These are phyloP conservation scores for Paramyrothecium sp. DNA, from an alignment of 2,329 filamentous ascomycete species.

Conservation along the genomic window DNA sequence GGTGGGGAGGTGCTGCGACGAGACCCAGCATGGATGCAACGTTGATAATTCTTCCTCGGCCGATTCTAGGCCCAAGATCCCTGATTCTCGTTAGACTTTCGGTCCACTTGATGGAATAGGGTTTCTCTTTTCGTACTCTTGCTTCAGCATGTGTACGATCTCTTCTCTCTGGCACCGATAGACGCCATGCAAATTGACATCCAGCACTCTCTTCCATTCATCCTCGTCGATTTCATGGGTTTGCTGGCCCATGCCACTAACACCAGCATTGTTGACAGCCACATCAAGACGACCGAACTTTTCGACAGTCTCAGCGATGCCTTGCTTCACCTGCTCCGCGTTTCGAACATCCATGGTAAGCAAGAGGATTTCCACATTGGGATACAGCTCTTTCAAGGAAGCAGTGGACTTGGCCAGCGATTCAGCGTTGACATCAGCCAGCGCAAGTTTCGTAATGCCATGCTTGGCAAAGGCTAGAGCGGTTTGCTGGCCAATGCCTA, in stretches of 20 bases:
- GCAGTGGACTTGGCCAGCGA: constrained; percentile 27
- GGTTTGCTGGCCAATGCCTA: constrained; percentile 48
- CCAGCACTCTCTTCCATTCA: constrained; percentile 49
- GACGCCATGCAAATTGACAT: constrained; percentile 54
- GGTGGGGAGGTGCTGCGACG: constrained; percentile 32
- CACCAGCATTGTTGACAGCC: constrained; percentile 55
- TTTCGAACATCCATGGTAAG: constrained; percentile 45
- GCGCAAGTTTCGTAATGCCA: constrained; percentile 43
- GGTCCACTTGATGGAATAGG: too few species aligned
- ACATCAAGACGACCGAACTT: constrained; percentile 54
- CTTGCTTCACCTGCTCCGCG: constrained; percentile 38
- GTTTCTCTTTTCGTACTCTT: constrained; percentile 32
- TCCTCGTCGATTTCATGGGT: constrained; percentile 45
- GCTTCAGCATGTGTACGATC: constrained; percentile 47
- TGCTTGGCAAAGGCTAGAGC: constrained; percentile 46
- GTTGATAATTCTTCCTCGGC: constrained; percentile 53
- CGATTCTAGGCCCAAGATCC: constrained; percentile 33
- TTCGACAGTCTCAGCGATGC: constrained; percentile 36
- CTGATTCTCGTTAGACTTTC: constrained; percentile 9
- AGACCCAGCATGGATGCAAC: constrained; percentile 51
- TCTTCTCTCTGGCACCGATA: constrained; percentile 57
- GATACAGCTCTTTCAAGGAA: constrained; percentile 32
- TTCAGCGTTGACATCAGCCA: constrained; percentile 42
- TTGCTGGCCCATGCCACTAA: constrained; percentile 36
- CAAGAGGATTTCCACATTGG: constrained; percentile 36